Base-by-base conservation (phyloP, 768 basidiomycete genomes). In the Lactarius sanguifluus region DNA sequence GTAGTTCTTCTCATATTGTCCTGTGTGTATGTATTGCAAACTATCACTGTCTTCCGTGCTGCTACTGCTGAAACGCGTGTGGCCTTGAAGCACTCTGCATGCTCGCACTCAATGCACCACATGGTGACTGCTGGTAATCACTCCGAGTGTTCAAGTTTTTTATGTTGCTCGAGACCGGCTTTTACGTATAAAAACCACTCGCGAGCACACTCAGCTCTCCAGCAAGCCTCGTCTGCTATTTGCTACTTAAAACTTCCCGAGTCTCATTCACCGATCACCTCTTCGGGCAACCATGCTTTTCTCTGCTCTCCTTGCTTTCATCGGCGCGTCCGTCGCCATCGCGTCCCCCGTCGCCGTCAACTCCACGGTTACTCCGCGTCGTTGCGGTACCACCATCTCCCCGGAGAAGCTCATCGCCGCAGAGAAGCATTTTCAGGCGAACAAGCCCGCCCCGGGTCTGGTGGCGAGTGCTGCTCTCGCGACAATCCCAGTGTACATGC, bases 381-480 rank as follows among this genome's bases (percentile, higher is more conserved):
- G n/a, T n/a, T 59, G 64, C 45, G 58, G 59, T 9, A 68, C 57
- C 25, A 55, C 45, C 65, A 75, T 79, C 69, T 77, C 75, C 61
- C 76, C 76, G 43, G 78, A 75, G 25, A 64, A 78, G 61, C 62
- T 81, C 58, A 70, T 71, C 47, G 72, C 71, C 2, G 73, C 76
- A 47, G 81, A 83, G 74, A 75, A 75, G 59, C 77, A 81, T 73
- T 83, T 82, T 72, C 65, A 71, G 15, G 76, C 74, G 38, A 76
- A 83, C 75, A 76, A 77, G 43, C 70, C 61, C n/a, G 45, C 74
- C 43, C 20, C 61, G 12, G 25, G 64, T 23, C 47, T 61, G 43
- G 25, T 43, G n/a, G 36, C 34, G 5, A 69, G 47, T 30, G 69
- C 72, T 28, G 70, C 71, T 2, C 50, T 64, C 1, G 69, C 71